These are phyloP conservation scores for Candida vaughaniae DNA, from an alignment of 805 yeast genomes.

Conservation along the genomic window DNA sequence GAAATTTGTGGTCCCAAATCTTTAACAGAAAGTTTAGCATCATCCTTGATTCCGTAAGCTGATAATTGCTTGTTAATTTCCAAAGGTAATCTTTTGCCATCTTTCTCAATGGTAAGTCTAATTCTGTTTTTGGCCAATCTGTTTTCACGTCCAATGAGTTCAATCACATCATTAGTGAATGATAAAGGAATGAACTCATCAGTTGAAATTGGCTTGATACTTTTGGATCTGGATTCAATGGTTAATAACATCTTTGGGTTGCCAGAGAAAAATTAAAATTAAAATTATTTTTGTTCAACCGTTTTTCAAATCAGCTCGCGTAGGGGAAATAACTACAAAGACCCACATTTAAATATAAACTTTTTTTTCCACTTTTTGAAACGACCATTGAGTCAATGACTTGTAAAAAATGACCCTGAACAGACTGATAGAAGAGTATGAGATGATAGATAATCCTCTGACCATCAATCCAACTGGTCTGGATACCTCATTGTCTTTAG, in stretches of 20 bases:
- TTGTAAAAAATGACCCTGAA: too few species aligned
- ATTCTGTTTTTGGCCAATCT: slow-evolving; percentile 31
- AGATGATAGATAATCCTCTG: slow-evolving; percentile 14
- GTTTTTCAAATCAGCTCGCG: too few species aligned
- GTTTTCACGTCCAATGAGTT: slow-evolving; percentile 44
- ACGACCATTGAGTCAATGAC: too few species aligned
- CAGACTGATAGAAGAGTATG: slow-evolving; percentile 11
- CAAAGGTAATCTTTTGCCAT: slow-evolving; percentile 43
- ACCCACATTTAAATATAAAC: too few species aligned
- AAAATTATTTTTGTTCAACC: too few species aligned
- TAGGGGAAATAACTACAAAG: too few species aligned
- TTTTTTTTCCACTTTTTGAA: too few species aligned
- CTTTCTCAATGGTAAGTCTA: slow-evolving; percentile 20
- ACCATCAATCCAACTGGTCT: too few species aligned
- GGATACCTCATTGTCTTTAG: too few species aligned
- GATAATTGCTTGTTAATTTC: slow-evolving; percentile 43
- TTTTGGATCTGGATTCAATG: slow-evolving; percentile 61
- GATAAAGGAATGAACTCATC: slow-evolving; percentile 30
- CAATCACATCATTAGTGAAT: slow-evolving; percentile 43
- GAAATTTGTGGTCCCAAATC: slow-evolving; percentile 92
- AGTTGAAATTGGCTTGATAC: slow-evolving; percentile 48
- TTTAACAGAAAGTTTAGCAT: slow-evolving; percentile 57
- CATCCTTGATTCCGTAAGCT: slow-evolving; percentile 42
- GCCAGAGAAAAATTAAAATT: too few species aligned
- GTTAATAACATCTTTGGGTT: slow-evolving; percentile 7